These are phyloP conservation scores for Chenopodium formosanum DNA, from an alignment of 148 eudicot genomes.

Conservation along the genomic window DNA sequence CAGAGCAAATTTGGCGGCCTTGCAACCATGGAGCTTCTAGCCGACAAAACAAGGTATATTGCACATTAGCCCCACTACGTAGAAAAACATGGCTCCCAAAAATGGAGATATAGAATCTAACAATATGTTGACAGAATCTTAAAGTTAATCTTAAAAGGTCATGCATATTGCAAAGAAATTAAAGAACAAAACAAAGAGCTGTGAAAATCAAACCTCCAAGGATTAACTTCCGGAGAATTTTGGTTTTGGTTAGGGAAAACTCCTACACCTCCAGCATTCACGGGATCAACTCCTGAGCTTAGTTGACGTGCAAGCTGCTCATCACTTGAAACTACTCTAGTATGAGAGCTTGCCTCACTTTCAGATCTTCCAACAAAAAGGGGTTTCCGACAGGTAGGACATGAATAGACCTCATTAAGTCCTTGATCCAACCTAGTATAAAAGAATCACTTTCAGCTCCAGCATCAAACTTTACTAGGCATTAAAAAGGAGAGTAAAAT, in stretches of 20 bases:
- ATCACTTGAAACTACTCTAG: conserved; percentile 57
- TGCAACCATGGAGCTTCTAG: neutral
- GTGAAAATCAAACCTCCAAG: conserved; percentile 64
- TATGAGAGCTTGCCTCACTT: conserved; percentile 37
- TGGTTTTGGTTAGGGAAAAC: conserved; percentile 53
- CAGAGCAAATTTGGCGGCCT: neutral
- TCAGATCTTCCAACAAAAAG: conserved; percentile 74
- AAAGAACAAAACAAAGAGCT: neutral
- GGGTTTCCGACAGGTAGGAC: conserved; percentile 99
- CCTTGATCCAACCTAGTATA: conserved; percentile 90
- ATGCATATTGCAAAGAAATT: neutral
- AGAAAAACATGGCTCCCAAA: neutral
- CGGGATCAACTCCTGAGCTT: conserved; percentile 62
- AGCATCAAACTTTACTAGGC: neutral
- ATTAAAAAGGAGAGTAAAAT: neutral
- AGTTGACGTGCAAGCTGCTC: conserved; percentile 90
- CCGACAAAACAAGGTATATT: neutral
- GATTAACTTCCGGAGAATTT: conserved; percentile 50
- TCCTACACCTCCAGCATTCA: conserved; percentile 52
- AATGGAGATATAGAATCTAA: neutral
- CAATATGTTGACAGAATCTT: neutral
- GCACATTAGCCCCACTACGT: neutral
- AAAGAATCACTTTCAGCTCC: conserved; percentile 8
- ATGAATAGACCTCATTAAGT: conserved; percentile 71
- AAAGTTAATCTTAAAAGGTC: neutral